Percentiles rank a stretch among this genome's conserved stretches.
Conservation (phyloP, 371 early-diverging fungal genomes). For the Lichtheimia ornata region DNA sequence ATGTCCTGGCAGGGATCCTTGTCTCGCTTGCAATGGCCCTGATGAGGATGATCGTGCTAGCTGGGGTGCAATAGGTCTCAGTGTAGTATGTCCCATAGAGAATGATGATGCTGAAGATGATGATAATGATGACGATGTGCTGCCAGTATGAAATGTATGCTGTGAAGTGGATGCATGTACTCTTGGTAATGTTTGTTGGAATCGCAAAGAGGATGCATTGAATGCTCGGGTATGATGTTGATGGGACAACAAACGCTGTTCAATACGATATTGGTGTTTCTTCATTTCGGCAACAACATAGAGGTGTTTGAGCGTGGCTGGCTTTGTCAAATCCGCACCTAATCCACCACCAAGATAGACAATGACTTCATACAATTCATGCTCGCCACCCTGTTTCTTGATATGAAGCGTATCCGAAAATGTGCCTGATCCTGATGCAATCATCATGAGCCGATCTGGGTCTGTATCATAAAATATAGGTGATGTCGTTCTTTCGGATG, state of each 20-base stretch:
- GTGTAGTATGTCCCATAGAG: neutral
- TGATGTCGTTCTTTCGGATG: constrained; percentile 40
- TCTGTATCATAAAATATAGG: constrained; percentile 34
- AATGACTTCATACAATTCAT: constrained; percentile 38
- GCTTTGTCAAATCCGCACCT: constrained; percentile 51
- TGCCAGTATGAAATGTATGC: too few relatives aligned
- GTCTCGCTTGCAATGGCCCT: constrained; percentile 10
- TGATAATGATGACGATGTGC: neutral
- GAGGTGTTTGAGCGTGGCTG: constrained; percentile 11
- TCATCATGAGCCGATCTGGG: constrained; percentile 22
- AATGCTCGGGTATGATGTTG: neutral
- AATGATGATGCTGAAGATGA: neutral
- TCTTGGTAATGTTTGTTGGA: too few relatives aligned
- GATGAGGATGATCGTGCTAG: neutral
- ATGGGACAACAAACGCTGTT: neutral
- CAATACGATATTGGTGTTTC: constrained; percentile 21
- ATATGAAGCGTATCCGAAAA: constrained; percentile 47
- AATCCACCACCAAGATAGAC: constrained; percentile 58
- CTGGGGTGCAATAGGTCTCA: constrained; percentile 6
- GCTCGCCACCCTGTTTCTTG: constrained; percentile 34
- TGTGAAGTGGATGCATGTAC: constrained; percentile 2
- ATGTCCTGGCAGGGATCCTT: constrained; percentile 20
- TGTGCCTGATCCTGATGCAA: constrained; percentile 30
- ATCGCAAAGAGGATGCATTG: too few relatives aligned
- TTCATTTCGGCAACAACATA: constrained; percentile 27